Base-by-base conservation (phyloP, 208 protist species). In the Novymonas esmeraldas region DNA sequence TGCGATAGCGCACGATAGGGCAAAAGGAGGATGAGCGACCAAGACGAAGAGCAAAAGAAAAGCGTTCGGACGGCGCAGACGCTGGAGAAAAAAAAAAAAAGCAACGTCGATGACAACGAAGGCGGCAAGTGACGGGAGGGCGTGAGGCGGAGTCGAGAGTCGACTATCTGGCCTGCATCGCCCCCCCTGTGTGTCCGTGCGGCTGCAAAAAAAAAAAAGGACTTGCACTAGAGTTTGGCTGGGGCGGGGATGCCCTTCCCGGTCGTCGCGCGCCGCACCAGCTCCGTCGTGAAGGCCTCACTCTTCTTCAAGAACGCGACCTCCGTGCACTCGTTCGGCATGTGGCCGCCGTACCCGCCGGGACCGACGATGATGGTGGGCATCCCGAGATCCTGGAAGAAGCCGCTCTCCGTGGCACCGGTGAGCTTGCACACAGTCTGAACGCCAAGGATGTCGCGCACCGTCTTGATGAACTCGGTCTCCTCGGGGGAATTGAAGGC, bases 311-410 rank as follows among this genome's bases (percentile, higher is more conserved):
- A 49, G 24, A 81, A 45, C 9, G 63, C 59, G 10, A 79, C 31
- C 31, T 67, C 44, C 3, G 78, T 79, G 71, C 77, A 85, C 60
- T 81, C 79, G 68, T 80, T 81, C 0, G 74, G 50, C 57, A 79
- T 58, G 64, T 81, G 74, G 31, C 71, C 76, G 20, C 74, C 42
- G 41, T 74, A 76, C 34, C 74, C 79, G 26, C 75, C 84, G 2
- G 74, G 72, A 20, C 72, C 77, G 50, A 75, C 70, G n/a, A 80
- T 76, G 51, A 82, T 64, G 24, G 74, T 79, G 11, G 77, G 79
- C 33, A 90, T 76, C 46, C 73, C 55, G 26, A 85, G 34, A 28
- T 52, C 64, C 26, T 86, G 77, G 55, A 82, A 84, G 46, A 82
- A 75, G 22, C 76, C 74, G 28, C 55, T 59, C 58, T 82, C 84